Conservation (phyloP, 2,329 filamentous ascomycete genomes). For the Botrytis squamosa region DNA sequence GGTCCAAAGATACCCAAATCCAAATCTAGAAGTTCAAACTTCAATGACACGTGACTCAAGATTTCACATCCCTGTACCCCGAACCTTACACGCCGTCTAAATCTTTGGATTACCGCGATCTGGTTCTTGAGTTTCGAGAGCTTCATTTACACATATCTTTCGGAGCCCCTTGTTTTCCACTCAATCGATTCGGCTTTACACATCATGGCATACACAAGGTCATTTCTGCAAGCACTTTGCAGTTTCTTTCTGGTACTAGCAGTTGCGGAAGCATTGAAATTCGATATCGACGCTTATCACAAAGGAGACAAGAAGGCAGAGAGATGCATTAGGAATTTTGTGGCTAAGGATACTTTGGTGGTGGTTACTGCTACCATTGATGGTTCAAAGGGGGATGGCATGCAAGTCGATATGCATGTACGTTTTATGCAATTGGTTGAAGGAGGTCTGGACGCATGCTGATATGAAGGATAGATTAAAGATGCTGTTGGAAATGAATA, state of each 20-base stretch:
- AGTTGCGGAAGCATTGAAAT: constrained; percentile 73
- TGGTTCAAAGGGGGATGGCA: constrained; percentile 87
- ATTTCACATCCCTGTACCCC: constrained; percentile 26
- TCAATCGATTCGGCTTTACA: constrained; percentile 7
- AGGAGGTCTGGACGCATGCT: neutral
- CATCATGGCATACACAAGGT: constrained; percentile 51
- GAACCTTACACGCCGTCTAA: constrained; percentile 33
- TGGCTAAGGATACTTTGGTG: constrained; percentile 85
- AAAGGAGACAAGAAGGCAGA: constrained; percentile 67
- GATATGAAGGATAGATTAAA: constrained; percentile 64
- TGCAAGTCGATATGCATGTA: constrained; percentile 92
- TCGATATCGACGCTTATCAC: constrained; percentile 76
- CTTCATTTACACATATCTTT: constrained; percentile 18
- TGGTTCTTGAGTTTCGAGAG: constrained; percentile 24
- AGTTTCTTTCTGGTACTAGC: constrained; percentile 56
- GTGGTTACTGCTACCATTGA: constrained; percentile 89
- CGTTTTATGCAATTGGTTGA: constrained; percentile 39
- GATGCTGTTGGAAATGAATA: constrained; percentile 97
- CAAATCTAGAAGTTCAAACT: constrained; percentile 18
- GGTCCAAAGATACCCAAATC: constrained; percentile 23
- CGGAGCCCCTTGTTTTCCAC: neutral
- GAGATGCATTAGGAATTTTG: constrained; percentile 96
- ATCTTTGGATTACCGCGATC: constrained; percentile 20
- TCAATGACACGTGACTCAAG: constrained; percentile 21
- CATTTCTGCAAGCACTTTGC: constrained; percentile 58